Percentiles rank a stretch among this genome's conserved stretches.
phyloP scores from a whole-genome alignment of 2,329 filamentous ascomycete species.

The Neonectria ditissima region DNA sequence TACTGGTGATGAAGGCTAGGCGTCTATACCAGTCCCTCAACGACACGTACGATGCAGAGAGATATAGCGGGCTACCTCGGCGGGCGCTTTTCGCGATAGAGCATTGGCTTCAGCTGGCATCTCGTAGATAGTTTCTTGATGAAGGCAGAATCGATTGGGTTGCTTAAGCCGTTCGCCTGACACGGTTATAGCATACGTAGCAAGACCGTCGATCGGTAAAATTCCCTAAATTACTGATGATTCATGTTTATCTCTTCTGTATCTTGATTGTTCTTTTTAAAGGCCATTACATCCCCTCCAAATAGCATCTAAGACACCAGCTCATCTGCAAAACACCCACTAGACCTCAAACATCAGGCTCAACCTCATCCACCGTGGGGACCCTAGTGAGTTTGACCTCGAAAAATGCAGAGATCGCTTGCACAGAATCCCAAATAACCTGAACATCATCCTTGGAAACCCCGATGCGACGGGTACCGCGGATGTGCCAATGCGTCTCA shows the following conservation, averaged over 20 bases:
- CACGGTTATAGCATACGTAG: too few relatives aligned
- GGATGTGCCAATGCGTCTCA: slow-evolving; percentile 66
- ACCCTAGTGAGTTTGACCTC: slow-evolving; percentile 39
- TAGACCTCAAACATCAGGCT: slow-evolving; percentile 39
- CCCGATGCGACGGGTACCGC: slow-evolving; percentile 44
- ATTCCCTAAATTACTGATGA: too few relatives aligned
- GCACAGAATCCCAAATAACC: slow-evolving; percentile 42
- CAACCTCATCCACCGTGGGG: slow-evolving; percentile 46
- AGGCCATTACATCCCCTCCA: too few relatives aligned
- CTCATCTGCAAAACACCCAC: too few relatives aligned
- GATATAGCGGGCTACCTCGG: slow-evolving; percentile 42
- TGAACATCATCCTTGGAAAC: slow-evolving; percentile 45
- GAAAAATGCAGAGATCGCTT: slow-evolving; percentile 43
- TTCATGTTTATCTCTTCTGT: too few relatives aligned
- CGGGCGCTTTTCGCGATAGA: slow-evolving; percentile 38
- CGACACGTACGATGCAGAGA: slow-evolving; percentile 45
- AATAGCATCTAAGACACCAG: too few relatives aligned
- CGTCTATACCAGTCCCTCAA: slow-evolving; percentile 39
- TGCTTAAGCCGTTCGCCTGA: too few relatives aligned
- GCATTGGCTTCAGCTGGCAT: slow-evolving; percentile 44
- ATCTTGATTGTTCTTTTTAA: too few relatives aligned
- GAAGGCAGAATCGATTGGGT: too few relatives aligned
- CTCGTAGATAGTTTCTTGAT: background rate
- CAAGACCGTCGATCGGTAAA: too few relatives aligned
- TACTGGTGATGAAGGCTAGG: slow-evolving; percentile 40